phyloP scores from a whole-genome alignment of 1,284 basidiomycete species.

The Leccinum colubrinum region DNA sequence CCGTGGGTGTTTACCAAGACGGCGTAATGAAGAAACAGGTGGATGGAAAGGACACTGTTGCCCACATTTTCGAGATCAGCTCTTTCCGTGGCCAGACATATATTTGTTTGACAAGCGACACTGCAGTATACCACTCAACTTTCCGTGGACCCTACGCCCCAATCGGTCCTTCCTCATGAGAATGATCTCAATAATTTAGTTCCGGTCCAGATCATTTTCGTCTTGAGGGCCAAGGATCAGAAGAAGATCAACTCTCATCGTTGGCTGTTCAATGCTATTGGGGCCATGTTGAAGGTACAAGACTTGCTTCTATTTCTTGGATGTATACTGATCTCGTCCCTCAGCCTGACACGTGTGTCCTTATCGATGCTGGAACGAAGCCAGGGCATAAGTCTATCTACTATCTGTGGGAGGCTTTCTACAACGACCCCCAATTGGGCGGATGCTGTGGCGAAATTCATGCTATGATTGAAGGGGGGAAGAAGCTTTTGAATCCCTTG shows the following conservation, averaged over 20 bases:
- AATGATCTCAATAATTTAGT: conserved; percentile 91
- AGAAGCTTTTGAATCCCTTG: conserved; percentile 90
- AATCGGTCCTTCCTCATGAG: conserved; percentile 86
- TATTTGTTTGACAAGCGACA: conserved; percentile 7
- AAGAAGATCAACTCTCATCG: conserved; percentile 98
- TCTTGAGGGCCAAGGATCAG: conserved; percentile 95
- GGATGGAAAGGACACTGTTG: conserved; percentile 92
- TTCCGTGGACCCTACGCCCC: conserved; percentile 88
- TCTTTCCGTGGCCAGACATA: conserved; percentile 1
- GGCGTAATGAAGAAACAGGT: conserved; percentile 95
- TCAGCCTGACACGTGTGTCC: conserved; percentile 87
- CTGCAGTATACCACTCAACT: conserved; percentile 84
- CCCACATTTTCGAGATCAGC: conserved; percentile 84
- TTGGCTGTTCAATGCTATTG: conserved; percentile 98
- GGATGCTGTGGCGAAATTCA: conserved; percentile 92
- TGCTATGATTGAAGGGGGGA: conserved; percentile 92
- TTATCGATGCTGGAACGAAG: conserved; percentile 94
- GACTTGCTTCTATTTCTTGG: conserved; percentile 7
- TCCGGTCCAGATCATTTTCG: conserved; percentile 94
- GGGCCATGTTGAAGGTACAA: conserved; percentile 70
- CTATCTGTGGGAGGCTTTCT: conserved; percentile 94
- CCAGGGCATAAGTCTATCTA: conserved; percentile 97
- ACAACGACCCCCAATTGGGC: conserved; percentile 72
- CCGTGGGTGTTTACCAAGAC: conserved; percentile 89
- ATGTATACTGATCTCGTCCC: conserved; percentile 5